A percentile compares a stretch with the other conserved stretches of the same genome.
phyloP scores from a whole-genome alignment of 352 stramenopile species.

The Globisporangium cystogenes region DNA sequence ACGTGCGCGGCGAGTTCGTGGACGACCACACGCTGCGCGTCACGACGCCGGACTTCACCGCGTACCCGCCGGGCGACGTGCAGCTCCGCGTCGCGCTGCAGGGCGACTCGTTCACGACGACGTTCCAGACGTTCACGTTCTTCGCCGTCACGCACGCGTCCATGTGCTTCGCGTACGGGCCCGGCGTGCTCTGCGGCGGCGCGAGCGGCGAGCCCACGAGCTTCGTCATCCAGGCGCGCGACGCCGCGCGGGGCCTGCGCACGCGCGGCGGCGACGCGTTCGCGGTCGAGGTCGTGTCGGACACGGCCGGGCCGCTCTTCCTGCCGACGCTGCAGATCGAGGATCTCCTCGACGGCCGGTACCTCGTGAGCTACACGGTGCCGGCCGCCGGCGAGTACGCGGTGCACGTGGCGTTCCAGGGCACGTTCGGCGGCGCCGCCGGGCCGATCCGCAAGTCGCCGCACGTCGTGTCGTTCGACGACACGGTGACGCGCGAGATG shows the following conservation, averaged over 20 bases:
- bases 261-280: slow-evolving; percentile 94
- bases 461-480: slow-evolving; percentile 78
- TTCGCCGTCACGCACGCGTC: slow-evolving; percentile 89
- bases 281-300: slow-evolving; percentile 51
- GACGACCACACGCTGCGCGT: slow-evolving; percentile 89
- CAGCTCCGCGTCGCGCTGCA: slow-evolving; percentile 91
- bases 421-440: slow-evolving; percentile 88
- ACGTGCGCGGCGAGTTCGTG: slow-evolving; percentile 85
- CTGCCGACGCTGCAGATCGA: slow-evolving; percentile 56
- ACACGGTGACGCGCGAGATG: slow-evolving; percentile 73
- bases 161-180: slow-evolving; percentile 91
- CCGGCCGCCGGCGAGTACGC: slow-evolving; percentile 79
- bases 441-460: slow-evolving; percentile 90
- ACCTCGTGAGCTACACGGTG: slow-evolving; percentile 90
- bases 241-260: slow-evolving; percentile 72
- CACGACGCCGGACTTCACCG: slow-evolving; percentile 88
- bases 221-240: slow-evolving; percentile 84
- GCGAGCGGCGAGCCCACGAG: slow-evolving; percentile 64
- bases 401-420: slow-evolving; percentile 87
- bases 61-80: slow-evolving; percentile 79
- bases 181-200: slow-evolving; percentile 86
- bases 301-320: slow-evolving; percentile 44
- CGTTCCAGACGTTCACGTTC: slow-evolving; percentile 90
- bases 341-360: slow-evolving; percentile 92
- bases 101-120: slow-evolving; percentile 93